Conservation (phyloP, 139 green algal species). For the Chlorokybus atmophyticus region DNA sequence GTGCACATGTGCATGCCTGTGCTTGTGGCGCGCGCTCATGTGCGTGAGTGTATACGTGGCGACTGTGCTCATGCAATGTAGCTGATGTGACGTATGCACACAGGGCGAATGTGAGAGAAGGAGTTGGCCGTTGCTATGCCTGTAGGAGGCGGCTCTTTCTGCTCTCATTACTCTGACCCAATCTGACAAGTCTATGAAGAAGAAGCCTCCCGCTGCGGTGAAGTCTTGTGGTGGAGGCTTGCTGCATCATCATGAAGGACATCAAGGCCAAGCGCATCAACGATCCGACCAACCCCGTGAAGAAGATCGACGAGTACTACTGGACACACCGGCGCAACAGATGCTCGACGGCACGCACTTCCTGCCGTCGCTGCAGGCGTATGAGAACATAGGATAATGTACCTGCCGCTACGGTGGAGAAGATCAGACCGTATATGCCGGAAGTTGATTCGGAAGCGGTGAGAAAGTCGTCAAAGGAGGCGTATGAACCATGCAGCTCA, state of each 20-base stretch:
- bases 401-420: conserved; percentile 40
- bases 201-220: conserved; percentile 39
- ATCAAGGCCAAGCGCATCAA: conserved; percentile 32
- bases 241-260: conserved; percentile 37
- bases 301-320: conserved; percentile 42
- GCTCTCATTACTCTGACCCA: conserved; percentile 64
- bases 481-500: conserved; percentile 55
- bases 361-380: conserved; percentile 39
- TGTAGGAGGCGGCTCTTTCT: conserved; percentile 44
- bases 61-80: too few species aligned
- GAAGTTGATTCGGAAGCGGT: conserved; percentile 58
- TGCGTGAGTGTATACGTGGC: too few species aligned
- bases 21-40: too few species aligned
- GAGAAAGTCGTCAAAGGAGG: conserved; percentile 49
- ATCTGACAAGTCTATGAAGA: conserved; percentile 72
- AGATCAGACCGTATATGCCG: conserved; percentile 47
- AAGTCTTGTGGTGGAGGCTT: conserved; percentile 40
- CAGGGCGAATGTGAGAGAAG: conserved; percentile 16
- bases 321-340: conserved; percentile 31
- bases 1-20: too few species aligned
- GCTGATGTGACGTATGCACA: too few species aligned
- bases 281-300: conserved; percentile 27
- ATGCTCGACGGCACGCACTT: conserved; percentile 59
- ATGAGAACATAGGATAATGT: conserved; percentile 77
- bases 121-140: conserved; percentile 42